Evolutionary conservation across 805 yeast genomes (phyloP), one percentile per base, ranked within the genome.

Genomic region (Priceomyces melissophilus): DNA sequence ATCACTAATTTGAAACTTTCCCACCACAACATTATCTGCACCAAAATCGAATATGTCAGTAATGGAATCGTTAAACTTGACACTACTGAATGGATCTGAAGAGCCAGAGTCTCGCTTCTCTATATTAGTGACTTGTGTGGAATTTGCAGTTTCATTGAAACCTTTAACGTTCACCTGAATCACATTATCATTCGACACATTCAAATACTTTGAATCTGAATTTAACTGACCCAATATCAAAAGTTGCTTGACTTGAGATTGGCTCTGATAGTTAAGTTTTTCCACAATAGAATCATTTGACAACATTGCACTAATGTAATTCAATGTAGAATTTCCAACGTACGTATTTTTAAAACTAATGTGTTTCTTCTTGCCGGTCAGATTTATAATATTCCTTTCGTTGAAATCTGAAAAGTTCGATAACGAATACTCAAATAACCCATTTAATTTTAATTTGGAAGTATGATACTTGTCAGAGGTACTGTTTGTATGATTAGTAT

Each of bases 361-460:
- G 6, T 46, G 56, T 2, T 57, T 55, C 25, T 46, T 48, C 17
- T 51, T 48, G 16, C 44, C 49, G 3, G 30, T 40, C 13, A 39
- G 40, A 26, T 47, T 47, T 11, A 52, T 52, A 3, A 68, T 68
- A 36, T 52, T 49, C 13, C 37, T 44, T 35, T 55, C 58, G 15
- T 63, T 59, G 38, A 69, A 69, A 28, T 53, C 37, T 2, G 69
- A 65, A 57, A 85, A 87, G 57, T 89, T 89, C 2, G 76, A 61
- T 29, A 81, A 63, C 1, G 87, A 81, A 60, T 83, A 93, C 63
- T 91, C 96, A 55, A 91, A 87, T 14, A 91, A 52, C 8, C 95
- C 96, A 58, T 86, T 84, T 38, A 90, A 58, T 2, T 69, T 54
- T 27, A 80, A 51, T 28, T 56, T 45, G 2, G 50, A 46, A 13